Base-by-base conservation (phyloP, 306 rosid species). In the Oxytropis ochrocephala region DNA sequence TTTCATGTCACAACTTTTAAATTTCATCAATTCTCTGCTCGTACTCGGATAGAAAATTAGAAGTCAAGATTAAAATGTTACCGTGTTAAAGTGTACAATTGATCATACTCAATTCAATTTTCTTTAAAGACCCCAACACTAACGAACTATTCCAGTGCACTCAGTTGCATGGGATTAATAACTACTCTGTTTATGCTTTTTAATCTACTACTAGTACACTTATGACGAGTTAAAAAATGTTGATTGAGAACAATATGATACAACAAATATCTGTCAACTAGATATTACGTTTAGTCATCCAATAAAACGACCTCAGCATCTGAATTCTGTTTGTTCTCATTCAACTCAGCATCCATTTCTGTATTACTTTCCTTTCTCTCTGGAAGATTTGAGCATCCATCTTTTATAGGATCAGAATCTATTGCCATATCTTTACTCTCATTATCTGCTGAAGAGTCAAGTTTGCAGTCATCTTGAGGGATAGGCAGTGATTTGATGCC, bases 261-360 rank as follows among this genome's bases (percentile, higher is more conserved):
- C 79, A 73, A 73, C 36, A 74, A 57, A 66, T 59, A 66, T 57
- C 4, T 33, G 36, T 42, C 46, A 24, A 42, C 54, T 12, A 19
- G 42, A 29, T 4, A 62, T 74, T 44, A 61, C 13, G 18, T 24
- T 70, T 74, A 85, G 29, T 82, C 92, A 74, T 87, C 92, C 83
- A 84, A 72, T 8, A 82, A 62, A 33, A 77, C 12, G 60, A 82
- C 72, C 75, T 81, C 73, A n/a, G 71, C 36, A 49, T 53, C 83
- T 4, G 80, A 43, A 61, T 82, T 80, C 61, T 39, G 46, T 41
- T 68, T 33, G 77, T 75, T 61, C 57, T 58, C 84, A 58, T 81
- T 55, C 63, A 67, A 62, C 27, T 21, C 60, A 19, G 75, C 73
- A 33, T 56, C 78, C 80, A 42, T 73, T 69, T 54, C 83, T 38